Conservation (phyloP, 75 land plant species). For the Pseudotsuga menziesii region DNA sequence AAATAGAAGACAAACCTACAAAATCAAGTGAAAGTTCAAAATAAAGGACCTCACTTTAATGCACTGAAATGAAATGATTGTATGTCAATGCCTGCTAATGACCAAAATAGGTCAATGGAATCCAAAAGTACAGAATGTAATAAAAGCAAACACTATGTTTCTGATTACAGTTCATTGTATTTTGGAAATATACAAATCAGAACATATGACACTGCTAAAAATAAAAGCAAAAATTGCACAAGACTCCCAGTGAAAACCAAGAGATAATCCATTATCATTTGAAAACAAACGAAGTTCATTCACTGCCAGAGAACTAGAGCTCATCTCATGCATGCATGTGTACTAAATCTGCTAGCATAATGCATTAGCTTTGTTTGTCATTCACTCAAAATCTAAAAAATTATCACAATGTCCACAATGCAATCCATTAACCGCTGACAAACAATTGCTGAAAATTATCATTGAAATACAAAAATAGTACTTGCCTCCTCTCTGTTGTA, state of each 20-base stretch:
- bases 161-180: not conserved
- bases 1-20: too few species aligned
- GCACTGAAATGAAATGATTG: too few species aligned
- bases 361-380: not conserved
- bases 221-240: too few species aligned
- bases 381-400: not conserved
- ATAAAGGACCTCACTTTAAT: too few species aligned
- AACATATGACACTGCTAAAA: not conserved
- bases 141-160: not conserved
- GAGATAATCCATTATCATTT: not conserved
- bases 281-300: not conserved
- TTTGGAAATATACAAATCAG: not conserved
- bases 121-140: too few species aligned
- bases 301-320: not conserved
- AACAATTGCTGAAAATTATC: not conserved
- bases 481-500: too few species aligned
- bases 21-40: too few species aligned
- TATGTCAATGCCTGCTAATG: too few species aligned
- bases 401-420: not conserved
- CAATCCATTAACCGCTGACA: not conserved
- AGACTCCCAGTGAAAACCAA: not conserved
- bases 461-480: not conserved
- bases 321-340: not conserved
- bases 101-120: too few species aligned
- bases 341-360: not conserved